Evolutionary conservation across 495 filamentous ascomycete genomes (phyloP).

Genomic region (Cryomyces minteri): DNA sequence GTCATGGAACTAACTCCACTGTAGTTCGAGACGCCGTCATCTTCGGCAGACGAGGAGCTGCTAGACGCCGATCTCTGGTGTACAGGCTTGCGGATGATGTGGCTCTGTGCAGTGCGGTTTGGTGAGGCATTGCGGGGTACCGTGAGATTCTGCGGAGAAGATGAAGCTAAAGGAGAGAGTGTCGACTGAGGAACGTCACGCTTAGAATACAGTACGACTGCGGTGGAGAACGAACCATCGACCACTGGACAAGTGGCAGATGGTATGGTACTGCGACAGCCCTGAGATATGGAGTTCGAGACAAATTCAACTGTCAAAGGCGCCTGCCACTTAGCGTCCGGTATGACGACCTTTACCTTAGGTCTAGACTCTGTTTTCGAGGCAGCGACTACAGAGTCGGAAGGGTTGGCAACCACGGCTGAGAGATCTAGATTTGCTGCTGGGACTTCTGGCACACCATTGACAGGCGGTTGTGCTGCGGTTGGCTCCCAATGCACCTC

Average conservation of each 20-base stretch:
- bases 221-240: too few relatives aligned
- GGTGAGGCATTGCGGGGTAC: too few relatives aligned
- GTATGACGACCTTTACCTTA: not conserved
- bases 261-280: too few relatives aligned
- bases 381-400: not conserved
- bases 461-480: not conserved
- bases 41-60: not conserved
- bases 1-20: conserved; percentile 12
- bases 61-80: not conserved
- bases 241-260: too few relatives aligned
- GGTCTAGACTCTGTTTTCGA: not conserved
- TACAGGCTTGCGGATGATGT: too few relatives aligned
- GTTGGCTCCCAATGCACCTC: conserved; percentile 12
- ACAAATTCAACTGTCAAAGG: too few relatives aligned
- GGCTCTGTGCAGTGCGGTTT: too few relatives aligned
- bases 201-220: too few relatives aligned
- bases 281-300: too few relatives aligned
- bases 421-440: not conserved
- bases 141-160: too few relatives aligned
- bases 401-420: not conserved
- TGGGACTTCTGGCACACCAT: not conserved
- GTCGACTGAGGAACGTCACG: too few relatives aligned
- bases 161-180: too few relatives aligned
- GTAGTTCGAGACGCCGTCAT: conserved; percentile 2
- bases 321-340: not conserved